Evolutionary conservation across 441 rosid species (phyloP), one percentile per base, ranked within the genome.

Genomic region (Corymbia citriodora): DNA sequence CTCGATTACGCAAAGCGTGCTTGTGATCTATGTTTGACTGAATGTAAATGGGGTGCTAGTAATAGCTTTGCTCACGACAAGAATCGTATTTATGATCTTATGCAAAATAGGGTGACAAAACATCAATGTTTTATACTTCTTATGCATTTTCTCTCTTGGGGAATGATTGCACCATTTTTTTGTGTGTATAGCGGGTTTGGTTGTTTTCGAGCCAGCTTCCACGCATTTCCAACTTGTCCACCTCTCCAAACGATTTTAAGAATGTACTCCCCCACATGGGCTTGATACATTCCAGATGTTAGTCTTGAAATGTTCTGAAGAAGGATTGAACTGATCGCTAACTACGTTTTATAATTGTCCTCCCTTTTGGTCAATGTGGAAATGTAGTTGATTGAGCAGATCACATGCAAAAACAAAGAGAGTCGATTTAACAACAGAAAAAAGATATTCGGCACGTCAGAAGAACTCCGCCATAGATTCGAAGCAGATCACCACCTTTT

Each of bases 311-410:
- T 68, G 21, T 68, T 31, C 6, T 6, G 3, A 68, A 4, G 21
- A 8, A 31, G 11, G 21, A 23, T 31, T 9, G 7, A 33, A 11
- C 3, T 6, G 7, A 2, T 68, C 12, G 5, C 1, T 68, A 3
- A 68, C 31, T 16, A 31, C 23, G 31, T 31, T 68, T 68, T 7
- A 16, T 4, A 31, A 68, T 68, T 2, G 7, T 68, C 3, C 23
- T 31, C 18, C 72, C 7, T 65, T 29, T 65, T 65, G 48, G 81
- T 33, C 81, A 45, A 17, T 33, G 81, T 70, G 81, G 33, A 70
- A 16, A 33, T 9, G 48, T 3, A 33, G 48, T 70, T 18, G 2
- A 33, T 70, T 18, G 23, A 33, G 79, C 45, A 33, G 11, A 33
- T 16, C 45, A 68, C 81, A 10, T 5, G 48, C 81, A 18, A 33